Conservation (phyloP, 148 eudicot species). For the Dysphania ambrosioides region DNA sequence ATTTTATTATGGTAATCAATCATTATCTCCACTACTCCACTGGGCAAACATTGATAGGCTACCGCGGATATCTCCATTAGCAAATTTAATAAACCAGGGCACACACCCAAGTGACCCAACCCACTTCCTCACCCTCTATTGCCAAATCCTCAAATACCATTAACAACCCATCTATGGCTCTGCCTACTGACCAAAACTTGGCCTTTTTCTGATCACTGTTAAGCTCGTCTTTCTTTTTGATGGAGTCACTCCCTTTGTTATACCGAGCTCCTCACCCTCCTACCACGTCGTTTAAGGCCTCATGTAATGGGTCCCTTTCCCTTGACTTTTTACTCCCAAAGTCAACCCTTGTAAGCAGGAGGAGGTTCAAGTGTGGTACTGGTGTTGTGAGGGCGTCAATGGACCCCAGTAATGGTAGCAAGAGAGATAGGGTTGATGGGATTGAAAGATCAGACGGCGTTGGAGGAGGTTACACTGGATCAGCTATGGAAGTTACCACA, state of each 20-base stretch:
- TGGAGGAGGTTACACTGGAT: conserved; percentile 47
- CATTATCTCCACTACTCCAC: conserved; percentile 30
- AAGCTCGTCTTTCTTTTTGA: conserved; percentile 6
- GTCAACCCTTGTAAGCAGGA: conserved; percentile 26
- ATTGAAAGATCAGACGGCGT: conserved; percentile 42
- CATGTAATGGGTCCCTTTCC: conserved; percentile 8
- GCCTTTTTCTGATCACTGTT: neutral
- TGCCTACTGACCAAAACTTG: neutral
- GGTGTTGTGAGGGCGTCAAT: conserved; percentile 35
- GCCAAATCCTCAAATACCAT: neutral
- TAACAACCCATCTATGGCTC: too few species aligned
- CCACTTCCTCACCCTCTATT: neutral
- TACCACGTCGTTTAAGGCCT: conserved; percentile 48
- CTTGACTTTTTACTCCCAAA: conserved; percentile 31
- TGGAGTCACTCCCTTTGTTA: conserved; percentile 59
- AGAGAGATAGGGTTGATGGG: conserved; percentile 28
- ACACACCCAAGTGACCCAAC: neutral
- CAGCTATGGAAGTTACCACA: conserved; percentile 90
- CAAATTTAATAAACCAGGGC: neutral
- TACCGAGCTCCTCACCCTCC: conserved; percentile 49
- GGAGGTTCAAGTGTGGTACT: conserved; percentile 16
- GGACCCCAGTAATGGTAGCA: conserved; percentile 10
- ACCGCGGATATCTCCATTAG: neutral
- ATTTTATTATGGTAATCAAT: neutral
- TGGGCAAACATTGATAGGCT: conserved; percentile 14